Evolutionary conservation across 2,329 filamentous ascomycete genomes (phyloP), one percentile per base, ranked within the genome.

Genomic region (Neonectria neomacrospora): DNA sequence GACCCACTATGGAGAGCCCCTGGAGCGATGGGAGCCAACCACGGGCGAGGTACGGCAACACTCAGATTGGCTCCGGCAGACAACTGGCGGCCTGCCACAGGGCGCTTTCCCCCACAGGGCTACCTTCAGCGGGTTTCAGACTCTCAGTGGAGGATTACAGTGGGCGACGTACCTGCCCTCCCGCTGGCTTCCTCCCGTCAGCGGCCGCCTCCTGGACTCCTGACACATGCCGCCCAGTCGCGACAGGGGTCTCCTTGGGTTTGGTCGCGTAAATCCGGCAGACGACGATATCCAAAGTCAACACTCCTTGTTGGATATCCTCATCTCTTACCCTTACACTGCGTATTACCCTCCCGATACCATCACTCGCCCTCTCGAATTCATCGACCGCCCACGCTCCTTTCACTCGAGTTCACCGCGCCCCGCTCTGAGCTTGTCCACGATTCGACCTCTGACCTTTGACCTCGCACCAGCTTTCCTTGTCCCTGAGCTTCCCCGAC

Each of bases 141-240:
- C 52, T 54, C 41, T 50, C 52, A 54, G 39, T 55, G 45, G 54
- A 51, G 32, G 18, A 14, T 58, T 22, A 37, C 50, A 62, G 59
- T 47, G 54, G 54, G 54, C 32, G 52, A 30, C 47, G 50, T 56
- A 32, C 42, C 59, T 58, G 59, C 52, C 53, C 53, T 57, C 45
- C 45, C 44, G 59, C 42, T 42, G 54, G 55, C 45, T 58, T 58
- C 28, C 45, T 60, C 42, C n/a, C 37, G 37, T 54, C 47, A 30
- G 51, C 41, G 45, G 61, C 64, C 72, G 72, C 70, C 45, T 50
- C n/a, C 37, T 41, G 37, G 28, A 50, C n/a, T 50, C 47, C 67
- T 74, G 73, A 76, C 75, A 77, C 72, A 75, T 74, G 70, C 68
- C 63, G 70, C 62, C 57, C 56, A 58, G 65, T 75, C 73, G 74